Base-by-base conservation (phyloP, 2,329 filamentous ascomycete genomes). In the Diaporthe sp. region DNA sequence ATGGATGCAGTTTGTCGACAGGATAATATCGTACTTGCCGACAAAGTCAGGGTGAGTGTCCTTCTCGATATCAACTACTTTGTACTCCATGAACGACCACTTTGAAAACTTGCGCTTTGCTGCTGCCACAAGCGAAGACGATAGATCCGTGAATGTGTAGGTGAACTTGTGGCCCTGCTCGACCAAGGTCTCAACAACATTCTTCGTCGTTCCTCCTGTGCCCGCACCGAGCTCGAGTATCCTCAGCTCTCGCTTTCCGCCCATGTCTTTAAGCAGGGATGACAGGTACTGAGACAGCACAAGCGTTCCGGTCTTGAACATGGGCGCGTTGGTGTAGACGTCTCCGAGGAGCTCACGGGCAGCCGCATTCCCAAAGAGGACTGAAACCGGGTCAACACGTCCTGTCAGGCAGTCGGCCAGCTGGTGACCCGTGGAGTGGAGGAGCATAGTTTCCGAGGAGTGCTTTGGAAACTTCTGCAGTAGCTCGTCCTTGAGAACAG, bases 91-190 rank as follows among this genome's bases (percentile, higher is more conserved):
- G 13, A 66, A 72, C 0, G 5, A 17, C 37, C 75, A 70, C 0
- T 75, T 50, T 1, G 63, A 32, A 30, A 83, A 82, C n/a, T 76
- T 79, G 9, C 75, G 76, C 35, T 73, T 78, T 0, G 82, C 80
- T 2, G 76, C 73, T 0, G 78, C 72, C 2, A 85, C 80, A 0
- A 85, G 77, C 0, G 80, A 79, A 0, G 78, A 56, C 0, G 85
- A 84, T 4, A 88, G 65, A 55, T 87, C 86, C 1, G 85, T 86
- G 73, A 86, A 84, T 0, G 83, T 85, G 72, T 87, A 87, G 8
- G 79, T 72, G n/a, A 86, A 75, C 0, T 75, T 73, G 3, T 83
- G 71, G 12, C 76, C 77, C 0, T 72, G 63, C 0, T 30, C 30
- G 0, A 70, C 73, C 4, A 87, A 77, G 0, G 72, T 53, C 0